Evolutionary conservation across 345 rosid species (phyloP), one percentile per base, ranked within the genome.

Genomic region (Litchi chinensis): DNA sequence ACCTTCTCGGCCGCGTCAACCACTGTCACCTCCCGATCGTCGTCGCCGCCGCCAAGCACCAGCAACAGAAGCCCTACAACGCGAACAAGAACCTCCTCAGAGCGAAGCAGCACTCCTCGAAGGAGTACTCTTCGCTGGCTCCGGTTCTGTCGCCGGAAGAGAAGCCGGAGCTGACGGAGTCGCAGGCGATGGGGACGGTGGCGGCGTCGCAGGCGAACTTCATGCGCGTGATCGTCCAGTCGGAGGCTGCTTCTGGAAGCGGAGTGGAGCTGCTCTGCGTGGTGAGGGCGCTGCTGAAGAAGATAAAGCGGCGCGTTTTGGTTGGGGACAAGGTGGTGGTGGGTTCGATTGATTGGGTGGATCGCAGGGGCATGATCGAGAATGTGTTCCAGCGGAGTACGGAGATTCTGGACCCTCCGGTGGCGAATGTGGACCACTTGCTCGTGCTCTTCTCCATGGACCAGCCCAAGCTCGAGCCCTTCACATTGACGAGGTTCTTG

Each of bases 141-240:
- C 94, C 95, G 10, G 80, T 89, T 39, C 97, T 91, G 71, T 89
- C 95, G 0, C 90, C 78, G 16, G 85, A 88, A 10, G 84, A 88
- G 46, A 68, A 57, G 10, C 91, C 90, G 15, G 24, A 84, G 8
- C 95, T 95, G 77, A 83, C 91, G 56, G 92, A 90, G 1, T 91
- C 92, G n/a, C 95, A 95, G 76, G 95, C 99, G 19, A 76, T 92
- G 79, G 99, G 98, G 46, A 87, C 90, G 6, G 97, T 93, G 3
- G 93, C 92, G 48, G 89, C 98, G 2, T 89, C 98, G n/a, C 98
- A 95, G 79, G 98, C 99, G 11, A 95, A 95, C 86, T 95, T 92
- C 86, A 95, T 95, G 99, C 97, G 98, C 48, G 99, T 95, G 70
- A 83, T 92, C 44, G 91, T 93, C 62, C 87, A 81, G 13, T 74